Conservation (phyloP, 106 monocot species). For the Acanthochlamys bracteata region DNA sequence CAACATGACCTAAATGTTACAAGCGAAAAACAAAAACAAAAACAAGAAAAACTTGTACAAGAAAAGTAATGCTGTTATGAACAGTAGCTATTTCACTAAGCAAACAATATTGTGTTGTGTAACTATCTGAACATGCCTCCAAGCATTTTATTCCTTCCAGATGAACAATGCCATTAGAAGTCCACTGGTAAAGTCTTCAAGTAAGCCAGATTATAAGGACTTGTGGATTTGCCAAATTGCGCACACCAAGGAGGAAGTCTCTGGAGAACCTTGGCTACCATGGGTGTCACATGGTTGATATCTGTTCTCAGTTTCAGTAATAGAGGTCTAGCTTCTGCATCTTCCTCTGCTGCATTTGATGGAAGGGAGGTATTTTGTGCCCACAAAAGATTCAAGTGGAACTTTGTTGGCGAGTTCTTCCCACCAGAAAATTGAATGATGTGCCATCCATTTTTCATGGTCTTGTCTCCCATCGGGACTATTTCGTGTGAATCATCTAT, state of each 20-base stretch:
- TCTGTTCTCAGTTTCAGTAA: slow-evolving; percentile 81
- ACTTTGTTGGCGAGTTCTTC: slow-evolving; percentile 68
- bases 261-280: slow-evolving; percentile 40
- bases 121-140: no score
- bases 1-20: no score
- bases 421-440: slow-evolving; percentile 84
- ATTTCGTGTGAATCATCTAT: slow-evolving; percentile 40
- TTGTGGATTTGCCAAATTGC: slow-evolving; percentile 80
- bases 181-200: slow-evolving; percentile 53
- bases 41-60: no score
- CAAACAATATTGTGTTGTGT: no score
- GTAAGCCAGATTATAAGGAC: slow-evolving; percentile 70
- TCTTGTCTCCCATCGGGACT: slow-evolving; percentile 39
- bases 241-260: slow-evolving; percentile 83
- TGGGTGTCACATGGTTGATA: slow-evolving; percentile 56
- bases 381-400: slow-evolving; percentile 64
- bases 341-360: background rate
- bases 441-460: slow-evolving; percentile 57
- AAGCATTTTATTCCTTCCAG: no score
- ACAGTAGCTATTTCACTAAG: no score
- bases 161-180: no score
- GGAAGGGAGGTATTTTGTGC: slow-evolving; percentile 14
- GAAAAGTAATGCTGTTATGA: no score
- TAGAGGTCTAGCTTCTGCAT: slow-evolving; percentile 1
- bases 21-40: no score